These are phyloP conservation scores for Hypoxylon sp. DNA, from an alignment of 2,329 filamentous ascomycete genomes.

Conservation along the genomic window DNA sequence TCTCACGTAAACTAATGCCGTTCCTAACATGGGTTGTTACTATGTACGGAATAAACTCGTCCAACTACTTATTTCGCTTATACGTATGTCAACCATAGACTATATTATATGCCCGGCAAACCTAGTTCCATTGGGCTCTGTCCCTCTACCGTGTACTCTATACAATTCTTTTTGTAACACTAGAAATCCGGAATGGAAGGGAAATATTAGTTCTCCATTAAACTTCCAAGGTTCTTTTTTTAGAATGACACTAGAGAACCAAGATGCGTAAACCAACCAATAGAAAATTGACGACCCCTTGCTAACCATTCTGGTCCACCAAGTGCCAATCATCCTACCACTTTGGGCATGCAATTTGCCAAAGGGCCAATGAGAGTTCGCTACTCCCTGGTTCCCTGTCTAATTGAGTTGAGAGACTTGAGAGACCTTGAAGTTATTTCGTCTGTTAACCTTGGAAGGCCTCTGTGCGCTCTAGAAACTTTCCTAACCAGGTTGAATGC, in stretches of 20 bases:
- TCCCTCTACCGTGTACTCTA: not conserved
- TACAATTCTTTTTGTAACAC: constrained; percentile 11
- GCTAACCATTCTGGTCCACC: constrained; percentile 1
- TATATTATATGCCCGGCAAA: not conserved
- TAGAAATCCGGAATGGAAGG: constrained; percentile 13
- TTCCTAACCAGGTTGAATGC: constrained; percentile 25
- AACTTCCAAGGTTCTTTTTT: constrained; percentile 31
- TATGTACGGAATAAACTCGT: no score
- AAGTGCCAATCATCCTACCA: constrained; percentile 7
- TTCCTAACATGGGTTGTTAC: not conserved
- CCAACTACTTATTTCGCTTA: constrained; percentile 4
- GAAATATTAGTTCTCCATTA: constrained; percentile 15
- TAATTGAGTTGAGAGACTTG: not conserved
- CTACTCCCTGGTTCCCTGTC: not conserved
- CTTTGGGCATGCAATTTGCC: constrained; percentile 23
- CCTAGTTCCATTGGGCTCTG: not conserved
- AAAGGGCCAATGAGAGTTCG: constrained; percentile 17
- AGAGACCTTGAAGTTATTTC: not conserved
- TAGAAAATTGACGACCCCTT: not conserved
- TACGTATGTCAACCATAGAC: not conserved
- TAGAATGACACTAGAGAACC: constrained; percentile 22
- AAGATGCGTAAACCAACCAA: constrained; percentile 26
- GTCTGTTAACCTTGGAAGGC: not conserved
- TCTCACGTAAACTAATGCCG: not conserved
- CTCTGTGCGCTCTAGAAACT: constrained; percentile 29